Base-by-base conservation (phyloP, 768 basidiomycete genomes). In the Ramaria sp. region DNA sequence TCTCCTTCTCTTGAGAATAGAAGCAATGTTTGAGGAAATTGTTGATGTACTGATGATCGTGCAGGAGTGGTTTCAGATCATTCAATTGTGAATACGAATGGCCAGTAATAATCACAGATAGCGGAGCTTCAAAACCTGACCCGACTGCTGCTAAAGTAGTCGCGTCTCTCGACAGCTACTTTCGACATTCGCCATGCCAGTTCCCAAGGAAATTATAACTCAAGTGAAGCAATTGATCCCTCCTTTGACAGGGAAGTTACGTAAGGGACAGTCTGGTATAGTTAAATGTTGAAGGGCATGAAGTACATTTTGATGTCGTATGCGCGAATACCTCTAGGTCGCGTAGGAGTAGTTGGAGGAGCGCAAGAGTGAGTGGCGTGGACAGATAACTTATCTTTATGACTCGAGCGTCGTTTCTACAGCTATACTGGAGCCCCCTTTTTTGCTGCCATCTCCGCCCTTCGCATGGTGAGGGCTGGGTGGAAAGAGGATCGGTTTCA, bases 401-500 rank as follows among this genome's bases (percentile, higher is more conserved):
- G 34, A 9, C 39, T n/a, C 28, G 44, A 16, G n/a, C 7, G 9
- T 32, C 16, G 3, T 43, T n/a, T 41, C 42, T 15, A 58, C 10
- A 96, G 95, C 66, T 98, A 97, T 68, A 89, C 94, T 0, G 96
- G 96, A 15, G 96, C 96, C 18, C 96, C 96, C 0, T 99, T 83
- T 75, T 98, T 97, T 65, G 88, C 93, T 3, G 83, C 91, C 34
- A 90, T 96, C 61, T 84, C 94, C 3, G 88, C 93, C 1, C 75
- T 95, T 59, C 79, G 90, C 60, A 77, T 96, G 64, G 91, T 90
- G 42, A 30, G 63, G 37, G 5, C 37, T 18, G 43, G 7, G 16
- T 37, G 41, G 54, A 16, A n/a, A n/a, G n/a, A n/a, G n/a, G n/a
- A n/a, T n/a, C n/a, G n/a, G n/a, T n/a, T n/a, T n/a, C n/a, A n/a